Conservation (phyloP, 495 filamentous ascomycete species). For the Penicillium mononematosum region DNA sequence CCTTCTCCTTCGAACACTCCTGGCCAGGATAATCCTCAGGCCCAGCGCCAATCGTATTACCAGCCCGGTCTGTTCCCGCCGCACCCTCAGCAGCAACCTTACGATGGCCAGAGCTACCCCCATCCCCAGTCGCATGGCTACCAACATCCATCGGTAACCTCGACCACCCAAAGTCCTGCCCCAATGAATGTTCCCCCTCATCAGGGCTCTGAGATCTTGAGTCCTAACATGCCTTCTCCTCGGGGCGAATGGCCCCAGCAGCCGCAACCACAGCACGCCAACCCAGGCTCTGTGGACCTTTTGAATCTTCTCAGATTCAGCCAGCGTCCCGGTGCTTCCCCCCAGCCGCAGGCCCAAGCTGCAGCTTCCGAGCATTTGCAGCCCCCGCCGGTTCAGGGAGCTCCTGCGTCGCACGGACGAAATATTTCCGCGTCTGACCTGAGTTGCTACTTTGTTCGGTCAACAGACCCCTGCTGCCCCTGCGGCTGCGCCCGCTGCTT, state of each 20-base stretch:
- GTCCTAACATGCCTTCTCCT: constrained; percentile 47
- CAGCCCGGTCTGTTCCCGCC: constrained; percentile 36
- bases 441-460: constrained; percentile 58
- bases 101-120: constrained; percentile 40
- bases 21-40: constrained; percentile 35
- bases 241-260: constrained; percentile 36
- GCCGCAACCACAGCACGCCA: constrained; percentile 30
- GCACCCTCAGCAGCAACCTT: constrained; percentile 35
- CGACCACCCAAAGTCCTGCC: constrained; percentile 44
- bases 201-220: constrained; percentile 51
- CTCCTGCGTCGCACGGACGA: constrained; percentile 47
- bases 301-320: constrained; percentile 88
- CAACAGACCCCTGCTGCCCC: constrained; percentile 34
- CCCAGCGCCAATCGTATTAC: constrained; percentile 36
- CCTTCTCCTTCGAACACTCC: constrained; percentile 39
- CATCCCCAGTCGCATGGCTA: constrained; percentile 41
- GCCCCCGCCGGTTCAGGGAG: constrained; percentile 38
- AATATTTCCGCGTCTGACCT: constrained; percentile 63
- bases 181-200: constrained; percentile 45
- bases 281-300: constrained; percentile 63
- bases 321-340: constrained; percentile 41
- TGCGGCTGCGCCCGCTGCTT: constrained; percentile 18
- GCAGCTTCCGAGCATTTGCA: constrained; percentile 34
- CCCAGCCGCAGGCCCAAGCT: constrained; percentile 34
- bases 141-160: constrained; percentile 49